phyloP scores from a whole-genome alignment of 2,329 filamentous ascomycete species.

The Sclerotinia spermophila region DNA sequence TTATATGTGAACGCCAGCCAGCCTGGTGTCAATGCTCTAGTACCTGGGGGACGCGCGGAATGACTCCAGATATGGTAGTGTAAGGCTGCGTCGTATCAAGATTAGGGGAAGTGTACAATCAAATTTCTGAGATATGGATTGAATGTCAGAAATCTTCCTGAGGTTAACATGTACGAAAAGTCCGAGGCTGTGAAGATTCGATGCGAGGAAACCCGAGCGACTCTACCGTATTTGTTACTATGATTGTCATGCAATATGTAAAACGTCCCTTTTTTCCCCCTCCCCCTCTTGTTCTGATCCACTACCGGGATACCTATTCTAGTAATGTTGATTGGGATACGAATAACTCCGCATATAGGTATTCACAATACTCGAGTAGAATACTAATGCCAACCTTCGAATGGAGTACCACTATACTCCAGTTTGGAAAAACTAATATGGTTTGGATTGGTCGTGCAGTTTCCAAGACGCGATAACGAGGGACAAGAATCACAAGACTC shows the following conservation, averaged over 20 bases:
- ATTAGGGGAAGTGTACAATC: background rate
- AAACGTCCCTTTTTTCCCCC: background rate
- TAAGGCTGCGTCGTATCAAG: background rate
- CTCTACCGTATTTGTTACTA: background rate
- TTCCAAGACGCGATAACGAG: background rate
- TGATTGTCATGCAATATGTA: background rate
- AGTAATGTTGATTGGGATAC: background rate
- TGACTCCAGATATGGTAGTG: background rate
- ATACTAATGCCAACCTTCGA: conserved; percentile 3
- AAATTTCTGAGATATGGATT: background rate
- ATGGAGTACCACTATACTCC: background rate
- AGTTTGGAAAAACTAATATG: background rate
- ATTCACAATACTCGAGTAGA: background rate
- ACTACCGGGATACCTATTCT: conserved; percentile 5
- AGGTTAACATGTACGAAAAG: background rate
- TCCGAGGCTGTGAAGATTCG: background rate
- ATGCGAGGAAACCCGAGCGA: background rate
- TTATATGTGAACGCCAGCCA: conserved; percentile 8
- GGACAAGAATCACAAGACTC: background rate
- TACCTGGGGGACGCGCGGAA: background rate
- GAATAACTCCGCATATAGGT: background rate
- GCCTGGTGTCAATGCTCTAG: conserved; percentile 9
- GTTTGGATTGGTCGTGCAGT: background rate
- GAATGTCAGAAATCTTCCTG: background rate
- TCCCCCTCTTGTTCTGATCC: conserved; percentile 4